Evolutionary conservation across 306 rosid species (phyloP).

Genomic region (Hippophae rhamnoides): DNA sequence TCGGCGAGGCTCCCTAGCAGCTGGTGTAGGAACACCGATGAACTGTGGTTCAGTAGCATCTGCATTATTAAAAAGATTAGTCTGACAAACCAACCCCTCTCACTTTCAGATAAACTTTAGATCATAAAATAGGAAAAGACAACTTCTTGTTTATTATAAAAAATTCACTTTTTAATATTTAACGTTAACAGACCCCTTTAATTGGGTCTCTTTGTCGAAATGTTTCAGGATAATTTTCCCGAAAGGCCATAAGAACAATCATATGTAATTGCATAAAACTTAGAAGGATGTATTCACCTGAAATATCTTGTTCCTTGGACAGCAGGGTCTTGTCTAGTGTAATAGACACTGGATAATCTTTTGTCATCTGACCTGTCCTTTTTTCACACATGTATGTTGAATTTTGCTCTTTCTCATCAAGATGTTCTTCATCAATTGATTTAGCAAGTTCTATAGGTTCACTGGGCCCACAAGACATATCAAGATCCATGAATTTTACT

Average conservation of each 20-base stretch:
- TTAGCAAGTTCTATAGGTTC: conserved; percentile 19
- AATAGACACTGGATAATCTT: conserved; percentile 17
- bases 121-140: no score
- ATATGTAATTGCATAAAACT: no score
- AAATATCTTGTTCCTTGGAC: conserved; percentile 28
- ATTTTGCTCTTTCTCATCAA: conserved; percentile 17
- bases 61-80: conserved; percentile 22
- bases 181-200: no score
- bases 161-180: no score
- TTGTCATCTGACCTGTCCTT: conserved; percentile 12
- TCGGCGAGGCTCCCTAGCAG: conserved; percentile 28
- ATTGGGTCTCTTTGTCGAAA: no score
- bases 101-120: no score
- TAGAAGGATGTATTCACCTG: conserved; percentile 22
- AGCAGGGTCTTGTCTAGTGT: conserved; percentile 27
- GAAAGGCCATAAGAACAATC: no score
- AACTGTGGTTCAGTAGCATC: conserved; percentile 37
- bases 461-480: conserved; percentile 14
- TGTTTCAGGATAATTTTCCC: no score
- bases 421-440: conserved; percentile 24
- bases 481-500: conserved; percentile 27
- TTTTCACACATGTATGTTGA: conserved; percentile 27
- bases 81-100: not conserved
- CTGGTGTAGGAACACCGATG: conserved; percentile 46
- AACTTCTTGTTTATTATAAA: no score